Evolutionary conservation across 495 filamentous ascomycete species (phyloP), one percentile per base, ranked within the genome.

Genomic region (Rhizodiscina lignyota): DNA sequence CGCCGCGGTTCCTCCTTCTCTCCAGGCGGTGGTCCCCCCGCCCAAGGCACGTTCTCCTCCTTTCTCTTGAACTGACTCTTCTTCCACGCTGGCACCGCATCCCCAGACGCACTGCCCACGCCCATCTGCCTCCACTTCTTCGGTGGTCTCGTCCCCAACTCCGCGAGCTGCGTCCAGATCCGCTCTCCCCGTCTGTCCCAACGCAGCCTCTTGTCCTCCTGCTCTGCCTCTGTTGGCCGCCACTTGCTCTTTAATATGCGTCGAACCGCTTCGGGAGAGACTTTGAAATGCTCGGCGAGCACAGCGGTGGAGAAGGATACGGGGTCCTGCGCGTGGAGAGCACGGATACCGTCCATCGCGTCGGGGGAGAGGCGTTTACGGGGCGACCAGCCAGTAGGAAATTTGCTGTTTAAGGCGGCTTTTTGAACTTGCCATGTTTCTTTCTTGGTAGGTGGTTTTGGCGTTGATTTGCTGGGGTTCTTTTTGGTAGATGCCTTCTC

Each of bases 291-390:
- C 0, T 75, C 47, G 0, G 89, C 70, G 4, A 97, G 72, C 23
- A 74, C 68, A 6, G 63, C 48, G 1, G 82, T 91, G 15, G 79
- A 75, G 60, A 82, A 93, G 33, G 61, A 55, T 1, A 79, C 66
- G 0, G 89, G 84, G 30, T 79, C 72, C 42, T 81, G 69, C 2
- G 64, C 55, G 50, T 92, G 70, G 17, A 97, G 62, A 20, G 75
- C 71, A 15, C 81, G 74, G 38, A 96, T 94, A 19, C 83, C 84
- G 12, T 84, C 77, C 8, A 92, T 50, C 8, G 87, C 81, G 53
- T 94, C 86, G 0, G 87, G 89, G 0, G 89, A 96, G 1, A 97
- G 70, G 38, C 73, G 74, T 58, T 91, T 96, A 18, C 63, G 63
- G 17, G 89, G 84, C 27, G 64, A 60, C 85, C 87, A 97, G 4